Evolutionary conservation across 2,329 filamentous ascomycete species (phyloP).

Genomic region (Colletotrichum plurivorum): DNA sequence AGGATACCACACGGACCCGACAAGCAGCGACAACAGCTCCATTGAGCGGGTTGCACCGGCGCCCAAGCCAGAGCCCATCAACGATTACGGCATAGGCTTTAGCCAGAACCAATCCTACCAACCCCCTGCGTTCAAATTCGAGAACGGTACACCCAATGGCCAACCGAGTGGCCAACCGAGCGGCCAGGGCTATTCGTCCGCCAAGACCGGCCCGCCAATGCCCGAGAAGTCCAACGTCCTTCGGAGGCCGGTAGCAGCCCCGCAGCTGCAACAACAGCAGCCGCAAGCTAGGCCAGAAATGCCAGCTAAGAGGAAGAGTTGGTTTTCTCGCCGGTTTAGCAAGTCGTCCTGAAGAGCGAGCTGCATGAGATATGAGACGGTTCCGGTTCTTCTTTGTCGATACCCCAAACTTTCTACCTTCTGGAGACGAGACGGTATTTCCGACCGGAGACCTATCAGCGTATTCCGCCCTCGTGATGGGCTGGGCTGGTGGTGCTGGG

Average conservation of each 20-base stretch:
- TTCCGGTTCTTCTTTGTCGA: constrained; percentile 38
- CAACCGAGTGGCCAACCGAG: neutral
- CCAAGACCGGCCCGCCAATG: constrained; percentile 20
- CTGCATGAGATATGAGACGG: constrained; percentile 17
- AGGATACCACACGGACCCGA: constrained; percentile 86
- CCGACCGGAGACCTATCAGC: neutral
- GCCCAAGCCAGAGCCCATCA: constrained; percentile 67
- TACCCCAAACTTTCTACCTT: constrained; percentile 40
- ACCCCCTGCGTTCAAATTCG: constrained; percentile 52
- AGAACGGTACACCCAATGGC: constrained; percentile 21
- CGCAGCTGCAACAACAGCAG: constrained; percentile 31
- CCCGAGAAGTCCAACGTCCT: constrained; percentile 39
- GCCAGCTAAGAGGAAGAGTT: constrained; percentile 87
- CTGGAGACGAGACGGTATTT: constrained; percentile 14
- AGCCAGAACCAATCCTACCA: constrained; percentile 60
- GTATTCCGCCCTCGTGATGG: neutral
- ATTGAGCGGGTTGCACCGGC: constrained; percentile 79
- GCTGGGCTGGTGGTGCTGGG: neutral
- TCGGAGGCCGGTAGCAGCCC: constrained; percentile 43
- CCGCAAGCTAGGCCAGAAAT: constrained; percentile 49
- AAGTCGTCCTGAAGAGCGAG: constrained; percentile 57
- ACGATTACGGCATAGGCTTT: constrained; percentile 76
- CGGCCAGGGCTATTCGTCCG: constrained; percentile 11
- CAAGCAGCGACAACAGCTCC: constrained; percentile 92
- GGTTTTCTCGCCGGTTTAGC: constrained; percentile 88